These are phyloP conservation scores for Coemansia sp. DNA, from an alignment of 192 early-diverging fungal genomes.

Conservation along the genomic window DNA sequence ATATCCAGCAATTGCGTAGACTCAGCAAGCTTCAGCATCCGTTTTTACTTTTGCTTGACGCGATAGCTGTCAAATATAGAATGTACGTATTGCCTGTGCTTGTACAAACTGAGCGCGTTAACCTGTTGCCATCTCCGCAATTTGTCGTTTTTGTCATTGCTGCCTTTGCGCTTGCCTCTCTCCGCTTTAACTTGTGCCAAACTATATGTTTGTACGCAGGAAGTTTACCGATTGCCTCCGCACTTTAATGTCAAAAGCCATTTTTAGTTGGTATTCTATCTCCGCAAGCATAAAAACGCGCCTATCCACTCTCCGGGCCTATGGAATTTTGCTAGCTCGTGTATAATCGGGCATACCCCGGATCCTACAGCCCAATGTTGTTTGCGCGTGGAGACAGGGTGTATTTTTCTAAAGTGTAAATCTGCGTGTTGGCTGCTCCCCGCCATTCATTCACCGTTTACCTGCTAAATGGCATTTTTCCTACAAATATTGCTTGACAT, in stretches of 20 bases:
- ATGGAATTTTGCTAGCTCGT: neutral
- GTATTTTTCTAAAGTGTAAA: neutral
- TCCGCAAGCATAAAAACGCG: neutral
- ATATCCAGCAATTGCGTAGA: neutral
- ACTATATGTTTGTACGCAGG: neutral
- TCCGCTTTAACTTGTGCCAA: neutral
- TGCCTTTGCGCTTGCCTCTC: neutral
- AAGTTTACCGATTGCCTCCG: neutral
- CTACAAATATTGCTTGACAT: neutral
- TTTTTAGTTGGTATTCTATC: neutral
- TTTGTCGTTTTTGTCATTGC: neutral
- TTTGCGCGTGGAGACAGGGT: neutral
- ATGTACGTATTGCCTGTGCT: neutral
- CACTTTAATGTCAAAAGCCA: neutral
- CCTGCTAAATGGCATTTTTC: neutral
- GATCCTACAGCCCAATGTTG: neutral
- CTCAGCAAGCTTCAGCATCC: neutral
- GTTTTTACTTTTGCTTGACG: neutral
- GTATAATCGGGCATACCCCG: neutral
- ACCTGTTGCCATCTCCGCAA: neutral
- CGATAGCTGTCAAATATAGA: neutral
- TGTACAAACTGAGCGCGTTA: neutral
- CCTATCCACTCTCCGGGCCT: neutral
- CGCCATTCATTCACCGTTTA: neutral
- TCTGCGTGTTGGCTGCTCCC: neutral